Base-by-base conservation (phyloP, 345 rosid species). In the Linum usitatissimum region DNA sequence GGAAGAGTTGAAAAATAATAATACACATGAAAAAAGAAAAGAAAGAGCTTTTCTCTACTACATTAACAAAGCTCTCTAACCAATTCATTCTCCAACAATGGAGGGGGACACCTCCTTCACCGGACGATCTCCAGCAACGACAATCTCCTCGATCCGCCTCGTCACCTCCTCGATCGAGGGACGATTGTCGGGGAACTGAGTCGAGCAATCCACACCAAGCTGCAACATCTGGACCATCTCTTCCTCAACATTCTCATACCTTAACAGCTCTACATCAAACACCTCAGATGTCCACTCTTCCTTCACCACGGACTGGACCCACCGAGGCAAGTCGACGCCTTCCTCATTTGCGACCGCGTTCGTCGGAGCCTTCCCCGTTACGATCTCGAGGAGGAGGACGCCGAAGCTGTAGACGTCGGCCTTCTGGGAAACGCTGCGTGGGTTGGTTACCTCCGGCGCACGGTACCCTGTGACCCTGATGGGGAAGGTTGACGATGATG, bases 341-440 rank as follows among this genome's bases (percentile, higher is more conserved):
- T 63, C 66, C 6, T 63, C 66, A 18, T 21, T 21, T 19, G 14
- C 6, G 10, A 9, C 10, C 55, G 65, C 30, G 14, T 45, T 55
- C 0, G 38, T 49, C 4, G 66, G 66, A 6, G 66, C 18, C 39
- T 63, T 63, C n/a, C 66, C 66, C 0, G 66, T 63, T 17, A 63
- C 17, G 8, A 63, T 39, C 66, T 63, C 66, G 12, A 63, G 57
- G 18, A 45, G 56, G 17, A 63, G 3, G 3, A 63, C 57, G 6
- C 66, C 66, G 38, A 63, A 63, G 40, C 66, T 63, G 57, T 63
- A 63, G 6, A 63, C 40, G 39, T 63, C 66, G 5, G 66, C 36
- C 38, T 48, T 49, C 3, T 48, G 57, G 12, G 66, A 20, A 0
- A 49, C 39, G 15, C 23, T 63, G 18, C 66, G 38, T 5, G 66